Evolutionary conservation across 768 basidiomycete genomes (phyloP).

Genomic region (Mycena venus): DNA sequence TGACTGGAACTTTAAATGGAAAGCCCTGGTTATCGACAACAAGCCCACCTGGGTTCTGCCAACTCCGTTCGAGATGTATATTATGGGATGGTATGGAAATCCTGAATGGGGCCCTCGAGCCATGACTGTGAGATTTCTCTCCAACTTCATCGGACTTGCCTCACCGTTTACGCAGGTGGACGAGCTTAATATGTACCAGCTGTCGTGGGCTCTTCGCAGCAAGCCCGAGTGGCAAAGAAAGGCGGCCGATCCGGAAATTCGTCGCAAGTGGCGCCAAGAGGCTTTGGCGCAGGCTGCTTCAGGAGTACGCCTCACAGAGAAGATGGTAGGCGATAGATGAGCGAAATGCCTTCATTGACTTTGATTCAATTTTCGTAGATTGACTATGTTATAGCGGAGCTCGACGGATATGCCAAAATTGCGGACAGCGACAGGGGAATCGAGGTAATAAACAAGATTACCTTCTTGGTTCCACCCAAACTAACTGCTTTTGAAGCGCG

Average conservation of each 20-base stretch:
- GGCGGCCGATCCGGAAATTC: slow-evolving; percentile 13
- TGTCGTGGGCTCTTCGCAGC: slow-evolving; percentile 29
- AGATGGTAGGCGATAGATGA: background rate
- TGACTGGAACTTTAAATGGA: too few species aligned
- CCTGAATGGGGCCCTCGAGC: background rate
- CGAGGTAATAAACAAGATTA: background rate
- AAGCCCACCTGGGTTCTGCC: background rate
- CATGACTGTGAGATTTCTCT: background rate
- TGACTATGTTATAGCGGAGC: slow-evolving; percentile 35
- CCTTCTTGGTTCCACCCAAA: background rate
- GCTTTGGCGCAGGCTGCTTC: slow-evolving; percentile 5
- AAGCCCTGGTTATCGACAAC: background rate
- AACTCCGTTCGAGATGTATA: background rate
- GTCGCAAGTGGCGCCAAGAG: slow-evolving; percentile 17
- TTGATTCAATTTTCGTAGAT: slow-evolving; percentile 1
- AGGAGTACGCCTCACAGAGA: background rate
- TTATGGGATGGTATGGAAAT: background rate
- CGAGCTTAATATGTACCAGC: background rate
- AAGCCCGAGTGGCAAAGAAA: slow-evolving; percentile 17
- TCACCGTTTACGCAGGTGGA: slow-evolving; percentile 32
- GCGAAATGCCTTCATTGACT: too few species aligned
- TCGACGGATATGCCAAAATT: slow-evolving; percentile 32
- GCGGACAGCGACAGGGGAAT: slow-evolving; percentile 31
- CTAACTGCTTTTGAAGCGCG: slow-evolving; percentile 15
- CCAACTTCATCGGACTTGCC: background rate